Percentiles rank a stretch among this genome's conserved stretches.
These are phyloP conservation scores for Discostella pseudostelligera DNA, from an alignment of 108 stramenopile species.

Conservation along the genomic window DNA sequence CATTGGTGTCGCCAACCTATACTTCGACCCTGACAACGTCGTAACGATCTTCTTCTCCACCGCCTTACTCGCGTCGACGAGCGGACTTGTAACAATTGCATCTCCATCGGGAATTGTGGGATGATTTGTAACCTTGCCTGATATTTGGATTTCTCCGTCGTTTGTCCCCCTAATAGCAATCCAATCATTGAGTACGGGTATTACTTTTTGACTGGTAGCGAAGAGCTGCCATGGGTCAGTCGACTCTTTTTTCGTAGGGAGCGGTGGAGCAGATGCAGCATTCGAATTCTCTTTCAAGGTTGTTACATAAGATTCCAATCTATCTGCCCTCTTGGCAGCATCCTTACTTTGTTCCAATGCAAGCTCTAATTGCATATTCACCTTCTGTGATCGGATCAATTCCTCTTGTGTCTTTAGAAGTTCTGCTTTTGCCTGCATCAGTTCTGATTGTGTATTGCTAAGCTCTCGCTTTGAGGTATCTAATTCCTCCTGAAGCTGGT, in stretches of 20 bases:
- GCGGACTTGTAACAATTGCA: conserved; percentile 72
- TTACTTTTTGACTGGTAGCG: conserved; percentile 19
- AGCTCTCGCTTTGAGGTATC: conserved; percentile 11
- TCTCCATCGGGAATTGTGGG: conserved; percentile 77
- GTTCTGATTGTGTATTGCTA: conserved; percentile 4
- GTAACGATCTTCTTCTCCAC: conserved; percentile 49
- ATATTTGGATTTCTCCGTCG: conserved; percentile 56
- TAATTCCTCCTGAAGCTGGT: conserved; percentile 21
- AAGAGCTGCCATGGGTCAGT: conserved; percentile 25
- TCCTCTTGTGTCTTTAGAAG: conserved; percentile 7
- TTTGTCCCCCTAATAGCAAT: conserved; percentile 46
- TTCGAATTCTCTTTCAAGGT: conserved; percentile 9
- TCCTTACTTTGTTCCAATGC: conserved; percentile 11
- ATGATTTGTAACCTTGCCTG: conserved; percentile 68
- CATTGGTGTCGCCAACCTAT: conserved; percentile 58
- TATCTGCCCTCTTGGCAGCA: conserved; percentile 8
- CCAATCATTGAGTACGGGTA: conserved; percentile 75
- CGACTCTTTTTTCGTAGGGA: background rate
- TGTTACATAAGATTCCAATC: conserved; percentile 23
- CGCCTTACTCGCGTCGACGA: conserved; percentile 49
- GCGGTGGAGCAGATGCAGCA: background rate
- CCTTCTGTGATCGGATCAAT: conserved; percentile 11
- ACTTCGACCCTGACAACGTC: conserved; percentile 73
- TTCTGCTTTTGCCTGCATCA: conserved; percentile 9
- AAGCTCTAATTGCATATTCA: conserved; percentile 16